These are phyloP conservation scores for Potentilla sterilis DNA, from an alignment of 306 rosid species.

Conservation along the genomic window DNA sequence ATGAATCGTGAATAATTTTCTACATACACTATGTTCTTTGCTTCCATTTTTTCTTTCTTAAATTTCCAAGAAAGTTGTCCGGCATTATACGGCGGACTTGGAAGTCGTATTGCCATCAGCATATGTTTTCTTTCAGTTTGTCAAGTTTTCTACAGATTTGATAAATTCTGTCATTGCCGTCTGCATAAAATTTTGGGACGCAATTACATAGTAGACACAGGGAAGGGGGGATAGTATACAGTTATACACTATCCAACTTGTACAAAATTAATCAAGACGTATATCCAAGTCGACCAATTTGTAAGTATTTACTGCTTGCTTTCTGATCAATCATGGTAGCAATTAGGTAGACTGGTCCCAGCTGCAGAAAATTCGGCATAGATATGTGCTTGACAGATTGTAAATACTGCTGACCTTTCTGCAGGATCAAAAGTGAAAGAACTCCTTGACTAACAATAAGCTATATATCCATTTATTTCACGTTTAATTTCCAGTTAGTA, in stretches of 20 bases:
- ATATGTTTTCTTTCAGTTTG: background rate
- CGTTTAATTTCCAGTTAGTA: background rate
- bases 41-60: background rate
- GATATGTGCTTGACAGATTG: background rate
- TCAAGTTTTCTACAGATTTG: background rate
- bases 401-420: background rate
- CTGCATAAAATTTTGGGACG: background rate
- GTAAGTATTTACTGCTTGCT: background rate
- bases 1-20: background rate
- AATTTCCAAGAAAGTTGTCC: conserved; percentile 8
- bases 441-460: background rate
- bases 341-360: background rate
- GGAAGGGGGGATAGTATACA: background rate
- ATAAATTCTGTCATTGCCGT: background rate
- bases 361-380: background rate
- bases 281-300: background rate
- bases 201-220: conserved; percentile 2
- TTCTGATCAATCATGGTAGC: background rate
- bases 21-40: background rate
- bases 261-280: background rate
- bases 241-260: background rate
- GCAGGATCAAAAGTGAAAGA: background rate
- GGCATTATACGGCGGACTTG: background rate
- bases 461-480: background rate
- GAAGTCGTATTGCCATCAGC: background rate